Conservation (phyloP, 306 rosid species). For the Vigna radiata region DNA sequence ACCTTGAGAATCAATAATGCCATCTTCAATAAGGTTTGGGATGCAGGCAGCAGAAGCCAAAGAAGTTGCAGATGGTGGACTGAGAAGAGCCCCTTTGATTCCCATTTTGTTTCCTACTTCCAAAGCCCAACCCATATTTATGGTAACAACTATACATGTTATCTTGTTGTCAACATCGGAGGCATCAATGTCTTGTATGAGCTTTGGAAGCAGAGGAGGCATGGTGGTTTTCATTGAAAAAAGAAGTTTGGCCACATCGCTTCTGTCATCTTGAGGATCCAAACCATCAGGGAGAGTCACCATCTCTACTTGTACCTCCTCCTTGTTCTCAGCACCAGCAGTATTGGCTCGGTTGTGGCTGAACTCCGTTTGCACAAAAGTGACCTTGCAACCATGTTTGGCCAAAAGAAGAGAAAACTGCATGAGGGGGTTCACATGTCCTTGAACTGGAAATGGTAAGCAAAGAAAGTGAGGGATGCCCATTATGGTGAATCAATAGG, state of each 20-base stretch:
- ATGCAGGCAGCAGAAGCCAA: slow-evolving; percentile 37
- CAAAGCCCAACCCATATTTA: slow-evolving; percentile 55
- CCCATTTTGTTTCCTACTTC: slow-evolving; percentile 56
- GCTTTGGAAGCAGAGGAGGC: slow-evolving; percentile 53
- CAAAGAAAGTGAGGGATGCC: slow-evolving; percentile 51
- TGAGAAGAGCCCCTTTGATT: slow-evolving; percentile 49
- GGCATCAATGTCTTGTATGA: slow-evolving; percentile 49
- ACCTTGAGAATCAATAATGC: slow-evolving; percentile 47
- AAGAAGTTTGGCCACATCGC: not conserved
- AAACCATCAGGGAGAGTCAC: slow-evolving; percentile 58
- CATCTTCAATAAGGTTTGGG: slow-evolving; percentile 54
- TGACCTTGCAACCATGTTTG: slow-evolving; percentile 56
- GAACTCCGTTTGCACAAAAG: slow-evolving; percentile 49
- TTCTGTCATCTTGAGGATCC: slow-evolving; percentile 51
- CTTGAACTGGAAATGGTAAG: slow-evolving; percentile 50
- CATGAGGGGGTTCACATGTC: slow-evolving; percentile 56
- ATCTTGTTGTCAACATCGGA: slow-evolving; percentile 32
- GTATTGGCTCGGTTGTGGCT: slow-evolving; percentile 28
- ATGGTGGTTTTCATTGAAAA: slow-evolving; percentile 6
- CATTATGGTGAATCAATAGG: slow-evolving; percentile 24
- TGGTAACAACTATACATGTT: slow-evolving; percentile 48
- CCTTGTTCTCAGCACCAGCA: not conserved
- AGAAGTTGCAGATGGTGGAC: slow-evolving; percentile 51
- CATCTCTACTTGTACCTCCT: slow-evolving; percentile 11
- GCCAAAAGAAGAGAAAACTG: slow-evolving; percentile 46